Base-by-base conservation (phyloP, 192 early-diverging fungal genomes). In the Thamnidium elegans region DNA sequence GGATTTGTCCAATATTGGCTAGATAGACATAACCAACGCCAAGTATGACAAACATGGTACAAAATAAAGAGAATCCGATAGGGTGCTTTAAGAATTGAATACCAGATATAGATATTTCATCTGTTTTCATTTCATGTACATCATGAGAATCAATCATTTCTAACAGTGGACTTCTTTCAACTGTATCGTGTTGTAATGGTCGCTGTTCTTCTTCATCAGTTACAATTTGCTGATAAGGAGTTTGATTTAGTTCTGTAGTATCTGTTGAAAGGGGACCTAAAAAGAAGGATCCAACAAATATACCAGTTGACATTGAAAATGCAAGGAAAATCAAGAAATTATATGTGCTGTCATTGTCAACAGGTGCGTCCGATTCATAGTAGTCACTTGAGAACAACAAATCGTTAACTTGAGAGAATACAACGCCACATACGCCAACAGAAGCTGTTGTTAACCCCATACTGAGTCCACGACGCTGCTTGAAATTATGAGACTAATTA, bases 331-430 rank as follows among this genome's bases (percentile, higher is more conserved):
- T 64, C 21, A 70, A 32, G 50, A 70, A 70, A 46, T 47, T n/a
- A 17, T 65, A 70, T 0, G 69, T 70, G 34, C 39, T 51, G 34
- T 64, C 63, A 39, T 13, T 34, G 19, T 42, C 15, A 7, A 44
- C 13, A 26, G 63, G 50, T 54, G 63, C 34, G 58, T 65, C 50
- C 8, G 26, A 39, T 42, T 53, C 58, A 17, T 60, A 46, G 3
- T 45, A 21, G 4, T 50, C 60, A 10, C 50, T 50, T 32, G 23
- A 43, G 56, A 65, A 70, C 36, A 30, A 59, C 20, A 58, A 20
- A 31, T 70, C 69, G 23, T 70, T 65, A 39, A 70, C 65, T 50
- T 70, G 69, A 30, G 69, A 70, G 17, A 60, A 70, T 7, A 70
- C 62, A 50, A 70, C 47, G 20, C 69, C 69, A 46, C 62, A 70